phyloP scores from a whole-genome alignment of 345 rosid genomes.

The Gossypium herbaceum region DNA sequence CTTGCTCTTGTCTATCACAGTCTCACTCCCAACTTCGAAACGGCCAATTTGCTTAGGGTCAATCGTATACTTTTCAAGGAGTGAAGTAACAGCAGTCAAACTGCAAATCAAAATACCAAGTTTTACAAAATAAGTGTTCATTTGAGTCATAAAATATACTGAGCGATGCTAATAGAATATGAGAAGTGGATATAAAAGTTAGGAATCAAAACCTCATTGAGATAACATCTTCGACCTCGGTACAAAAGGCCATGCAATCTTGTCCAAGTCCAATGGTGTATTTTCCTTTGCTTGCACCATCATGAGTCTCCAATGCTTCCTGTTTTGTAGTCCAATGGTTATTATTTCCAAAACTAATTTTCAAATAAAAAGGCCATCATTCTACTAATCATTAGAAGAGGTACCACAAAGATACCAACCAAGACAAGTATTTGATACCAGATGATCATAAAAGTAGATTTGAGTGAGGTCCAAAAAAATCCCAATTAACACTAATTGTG shows the following conservation, averaged over 20 bases:
- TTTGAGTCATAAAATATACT: background rate
- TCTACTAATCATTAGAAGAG: background rate
- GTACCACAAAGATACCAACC: background rate
- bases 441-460: background rate
- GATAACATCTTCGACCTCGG: constrained; percentile 98
- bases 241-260: constrained; percentile 93
- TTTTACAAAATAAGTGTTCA: background rate
- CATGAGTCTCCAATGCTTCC: constrained; percentile 94
- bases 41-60: constrained; percentile 95
- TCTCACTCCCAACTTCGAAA: constrained; percentile 97
- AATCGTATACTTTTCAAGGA: constrained; percentile 81
- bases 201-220: constrained; percentile 72
- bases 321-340: constrained; percentile 17
- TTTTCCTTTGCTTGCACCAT: constrained; percentile 96
- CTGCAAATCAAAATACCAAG: constrained; percentile 34
- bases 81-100: constrained; percentile 82
- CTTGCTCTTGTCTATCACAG: constrained; percentile 98
- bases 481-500: background rate
- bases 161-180: background rate
- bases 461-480: background rate
- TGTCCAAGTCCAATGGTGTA: constrained; percentile 99
- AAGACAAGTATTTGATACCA: background rate
- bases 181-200: background rate
- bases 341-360: background rate
- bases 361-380: constrained; percentile 8